phyloP scores from a whole-genome alignment of 2,329 filamentous ascomycete genomes.

The Fusarium illudens region DNA sequence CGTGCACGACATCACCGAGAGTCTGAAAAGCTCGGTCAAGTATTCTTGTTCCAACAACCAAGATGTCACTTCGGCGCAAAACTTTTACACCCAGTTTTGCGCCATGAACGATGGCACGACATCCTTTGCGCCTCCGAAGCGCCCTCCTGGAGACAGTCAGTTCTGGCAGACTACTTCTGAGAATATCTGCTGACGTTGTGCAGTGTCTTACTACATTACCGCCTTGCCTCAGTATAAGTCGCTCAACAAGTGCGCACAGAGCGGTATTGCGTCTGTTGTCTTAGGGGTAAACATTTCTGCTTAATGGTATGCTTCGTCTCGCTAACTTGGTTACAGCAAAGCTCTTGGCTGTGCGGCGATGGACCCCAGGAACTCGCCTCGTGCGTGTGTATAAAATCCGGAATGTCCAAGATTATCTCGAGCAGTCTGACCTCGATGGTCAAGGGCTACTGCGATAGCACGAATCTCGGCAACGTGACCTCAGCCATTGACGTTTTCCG shows the following conservation, averaged over 20 bases:
- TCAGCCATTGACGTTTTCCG: conserved; percentile 57
- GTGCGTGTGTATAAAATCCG: conserved; percentile 60
- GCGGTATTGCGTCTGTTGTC: conserved; percentile 54
- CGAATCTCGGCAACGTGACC: conserved; percentile 54
- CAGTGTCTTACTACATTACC: conserved; percentile 64
- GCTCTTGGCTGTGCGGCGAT: conserved; percentile 51
- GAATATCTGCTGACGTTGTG: not conserved
- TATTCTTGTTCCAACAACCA: conserved; percentile 57
- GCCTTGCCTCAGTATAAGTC: conserved; percentile 57
- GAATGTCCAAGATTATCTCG: conserved; percentile 54
- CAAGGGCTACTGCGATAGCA: conserved; percentile 55
- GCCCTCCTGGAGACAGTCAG: conserved; percentile 62
- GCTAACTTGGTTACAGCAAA: conserved; percentile 39
- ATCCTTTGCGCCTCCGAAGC: conserved; percentile 55
- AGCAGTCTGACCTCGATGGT: conserved; percentile 55
- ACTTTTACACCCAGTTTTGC: conserved; percentile 62
- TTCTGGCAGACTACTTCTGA: not conserved
- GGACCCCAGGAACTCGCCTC: conserved; percentile 61
- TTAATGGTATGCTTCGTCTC: too few relatives aligned
- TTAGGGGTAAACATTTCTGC: conserved; percentile 46
- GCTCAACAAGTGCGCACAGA: conserved; percentile 56
- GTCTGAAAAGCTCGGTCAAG: conserved; percentile 54
- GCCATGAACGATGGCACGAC: conserved; percentile 59
- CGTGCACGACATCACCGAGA: conserved; percentile 52
- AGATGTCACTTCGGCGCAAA: conserved; percentile 57